Percentiles rank a stretch among this genome's conserved stretches.
phyloP scores from a whole-genome alignment of 805 yeast species.

The Metschnikowia corniflorae region DNA sequence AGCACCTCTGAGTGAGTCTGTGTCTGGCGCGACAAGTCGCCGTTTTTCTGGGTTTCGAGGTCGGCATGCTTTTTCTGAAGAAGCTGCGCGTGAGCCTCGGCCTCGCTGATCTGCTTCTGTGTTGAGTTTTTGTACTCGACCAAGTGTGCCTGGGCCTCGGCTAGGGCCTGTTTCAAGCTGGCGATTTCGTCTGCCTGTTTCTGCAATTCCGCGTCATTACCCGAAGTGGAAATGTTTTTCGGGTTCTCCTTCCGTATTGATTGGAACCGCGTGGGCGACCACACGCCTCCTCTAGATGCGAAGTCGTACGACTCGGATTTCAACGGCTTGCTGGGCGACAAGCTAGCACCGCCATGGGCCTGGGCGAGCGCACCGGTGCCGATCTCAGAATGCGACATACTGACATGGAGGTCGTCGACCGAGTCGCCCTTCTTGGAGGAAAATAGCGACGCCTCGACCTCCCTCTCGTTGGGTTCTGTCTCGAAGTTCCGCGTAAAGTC shows the following conservation, averaged over 20 bases:
- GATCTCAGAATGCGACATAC: neutral
- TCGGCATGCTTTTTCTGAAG: constrained; percentile 40
- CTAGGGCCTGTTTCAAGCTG: constrained; percentile 29
- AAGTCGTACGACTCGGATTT: neutral
- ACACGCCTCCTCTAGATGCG: neutral
- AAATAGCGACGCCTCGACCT: neutral
- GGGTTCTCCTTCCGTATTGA: too few species aligned
- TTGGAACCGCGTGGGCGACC: neutral
- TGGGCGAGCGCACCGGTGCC: constrained; percentile 5
- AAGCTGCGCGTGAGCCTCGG: constrained; percentile 49
- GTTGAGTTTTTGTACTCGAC: constrained; percentile 29
- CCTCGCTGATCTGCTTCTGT: constrained; percentile 51
- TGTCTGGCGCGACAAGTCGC: constrained; percentile 16
- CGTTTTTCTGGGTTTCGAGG: constrained; percentile 4
- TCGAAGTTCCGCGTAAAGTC: constrained; percentile 2
- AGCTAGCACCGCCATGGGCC: neutral
- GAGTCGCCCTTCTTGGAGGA: neutral
- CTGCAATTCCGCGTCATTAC: too few species aligned
- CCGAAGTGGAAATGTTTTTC: too few species aligned
- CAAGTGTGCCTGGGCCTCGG: constrained; percentile 33
- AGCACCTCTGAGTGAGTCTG: constrained; percentile 8
- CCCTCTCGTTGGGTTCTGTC: too few species aligned
- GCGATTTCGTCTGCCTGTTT: too few species aligned
- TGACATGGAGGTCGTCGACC: neutral
- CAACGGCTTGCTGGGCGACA: neutral